Base-by-base conservation (phyloP, 148 eudicot species). In the Cornus kousa region DNA sequence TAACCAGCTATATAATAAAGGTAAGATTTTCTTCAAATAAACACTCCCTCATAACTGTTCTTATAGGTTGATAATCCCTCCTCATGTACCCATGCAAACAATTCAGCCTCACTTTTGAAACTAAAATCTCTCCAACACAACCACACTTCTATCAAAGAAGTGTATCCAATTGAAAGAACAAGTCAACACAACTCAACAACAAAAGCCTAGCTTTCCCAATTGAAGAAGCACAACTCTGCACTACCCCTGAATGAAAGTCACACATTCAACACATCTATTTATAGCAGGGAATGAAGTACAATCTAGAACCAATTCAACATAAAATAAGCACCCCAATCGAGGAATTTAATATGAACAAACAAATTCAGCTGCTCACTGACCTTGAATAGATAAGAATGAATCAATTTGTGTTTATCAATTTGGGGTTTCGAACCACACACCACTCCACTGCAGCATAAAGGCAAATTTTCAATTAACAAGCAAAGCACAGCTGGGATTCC, bases 151-250 rank as follows among this genome's bases (percentile, higher is more conserved):
- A 20, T 40, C 40, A 37, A 68, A 48, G 20, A 14, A 76, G 24
- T 66, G 5, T 66, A 1, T 23, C 40, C 60, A 48, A 39, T 67
- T 67, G 57, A 24, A 24, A 4, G 24, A 66, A 66, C 22, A 66
- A 66, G 1, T 4, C 37, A 35, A 35, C 37, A 2, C 37, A 35
- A 35, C 48, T 9, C 48, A 67, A 23, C 74, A 67, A 53, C 68
- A 50, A 55, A 73, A 31, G 13, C 60, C n/a, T 9, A 20, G 68
- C 73, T 74, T 55, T 55, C 12, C 37, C 55, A 9, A 11, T 48
- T 74, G 16, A n/a, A 33, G 69, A 48, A 74, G 59, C 78, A 33
- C 69, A 55, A 80, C 70, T 1, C 28, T 70, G 74, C 64, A 79
- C 4, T 43, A 77, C 80, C 24, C 73, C 37, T 9, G 59, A 70